Evolutionary conservation across 2,329 filamentous ascomycete species (phyloP).

Genomic region (Diaporthe ilicicola): DNA sequence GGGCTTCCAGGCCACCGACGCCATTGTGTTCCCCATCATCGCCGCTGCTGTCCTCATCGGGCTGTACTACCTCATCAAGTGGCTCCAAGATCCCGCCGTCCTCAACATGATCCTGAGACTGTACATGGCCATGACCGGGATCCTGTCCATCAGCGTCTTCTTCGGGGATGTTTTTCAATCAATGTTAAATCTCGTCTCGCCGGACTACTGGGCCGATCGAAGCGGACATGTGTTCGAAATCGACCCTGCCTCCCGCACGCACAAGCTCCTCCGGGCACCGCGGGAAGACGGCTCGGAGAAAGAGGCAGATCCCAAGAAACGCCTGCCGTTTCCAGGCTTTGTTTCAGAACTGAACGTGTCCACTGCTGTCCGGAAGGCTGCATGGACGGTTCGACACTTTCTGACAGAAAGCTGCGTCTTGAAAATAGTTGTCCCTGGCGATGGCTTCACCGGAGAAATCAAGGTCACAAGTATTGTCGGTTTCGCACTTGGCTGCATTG

Average conservation of each 20-base stretch:
- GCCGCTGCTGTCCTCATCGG: constrained; percentile 75
- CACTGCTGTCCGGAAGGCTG: constrained; percentile 35
- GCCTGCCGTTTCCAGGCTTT: constrained; percentile 36
- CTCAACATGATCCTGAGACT: constrained; percentile 84
- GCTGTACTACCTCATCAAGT: constrained; percentile 90
- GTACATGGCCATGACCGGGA: constrained; percentile 83
- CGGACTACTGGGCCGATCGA: constrained; percentile 68
- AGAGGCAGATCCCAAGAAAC: constrained; percentile 42
- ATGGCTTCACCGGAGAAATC: constrained; percentile 57
- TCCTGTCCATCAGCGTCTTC: constrained; percentile 79
- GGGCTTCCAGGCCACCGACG: constrained; percentile 78
- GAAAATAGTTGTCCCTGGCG: constrained; percentile 59
- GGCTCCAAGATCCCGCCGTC: constrained; percentile 81
- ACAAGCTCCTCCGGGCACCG: constrained; percentile 44
- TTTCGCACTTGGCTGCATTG: constrained; percentile 60
- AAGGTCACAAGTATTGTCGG: constrained; percentile 67
- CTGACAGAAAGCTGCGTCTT: constrained; percentile 62
- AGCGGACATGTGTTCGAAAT: constrained; percentile 55
- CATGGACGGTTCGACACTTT: constrained; percentile 63
- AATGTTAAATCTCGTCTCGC: constrained; percentile 74
- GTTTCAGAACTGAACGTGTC: constrained; percentile 35
- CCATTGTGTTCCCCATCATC: constrained; percentile 82
- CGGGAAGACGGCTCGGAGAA: constrained; percentile 36
- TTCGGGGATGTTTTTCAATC: constrained; percentile 77
- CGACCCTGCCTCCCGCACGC: constrained; percentile 50